Evolutionary conservation across 2,329 filamentous ascomycete species (phyloP).

Genomic region (Exserohilum turcica): DNA sequence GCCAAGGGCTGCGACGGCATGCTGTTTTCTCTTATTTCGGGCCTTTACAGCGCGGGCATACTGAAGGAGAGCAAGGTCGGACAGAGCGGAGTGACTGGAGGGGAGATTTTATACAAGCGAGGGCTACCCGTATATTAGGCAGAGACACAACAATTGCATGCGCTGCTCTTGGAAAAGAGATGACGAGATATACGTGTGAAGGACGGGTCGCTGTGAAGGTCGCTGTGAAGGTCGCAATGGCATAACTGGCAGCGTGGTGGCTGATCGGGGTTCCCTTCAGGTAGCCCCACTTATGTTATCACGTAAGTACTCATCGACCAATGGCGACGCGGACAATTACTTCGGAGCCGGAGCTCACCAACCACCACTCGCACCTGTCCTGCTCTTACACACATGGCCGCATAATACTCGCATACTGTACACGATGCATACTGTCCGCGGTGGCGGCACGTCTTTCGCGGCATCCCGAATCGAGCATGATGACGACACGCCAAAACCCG

Average conservation of each 20-base stretch:
- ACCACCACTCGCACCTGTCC: no score
- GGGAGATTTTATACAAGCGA: constrained; percentile 47
- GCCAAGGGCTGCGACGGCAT: constrained; percentile 66
- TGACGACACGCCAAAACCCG: constrained; percentile 13
- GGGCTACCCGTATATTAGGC: neutral
- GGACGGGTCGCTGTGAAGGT: neutral
- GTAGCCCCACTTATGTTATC: neutral
- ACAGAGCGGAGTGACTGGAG: constrained; percentile 47
- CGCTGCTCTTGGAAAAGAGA: no score
- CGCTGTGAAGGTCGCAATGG: no score
- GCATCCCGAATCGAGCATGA: constrained; percentile 6
- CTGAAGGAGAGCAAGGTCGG: constrained; percentile 55
- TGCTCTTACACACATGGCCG: no score
- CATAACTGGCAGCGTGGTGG: neutral
- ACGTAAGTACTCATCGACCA: neutral
- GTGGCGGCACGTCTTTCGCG: neutral
- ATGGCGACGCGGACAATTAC: neutral
- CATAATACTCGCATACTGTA: no score
- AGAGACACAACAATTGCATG: no score
- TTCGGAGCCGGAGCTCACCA: neutral
- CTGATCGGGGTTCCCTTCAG: neutral
- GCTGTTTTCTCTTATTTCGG: constrained; percentile 59
- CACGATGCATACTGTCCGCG: neutral
- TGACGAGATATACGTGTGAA: no score
- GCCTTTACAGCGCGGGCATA: constrained; percentile 57